Conservation (phyloP, 768 basidiomycete genomes). For the Kondoa subrosea region DNA sequence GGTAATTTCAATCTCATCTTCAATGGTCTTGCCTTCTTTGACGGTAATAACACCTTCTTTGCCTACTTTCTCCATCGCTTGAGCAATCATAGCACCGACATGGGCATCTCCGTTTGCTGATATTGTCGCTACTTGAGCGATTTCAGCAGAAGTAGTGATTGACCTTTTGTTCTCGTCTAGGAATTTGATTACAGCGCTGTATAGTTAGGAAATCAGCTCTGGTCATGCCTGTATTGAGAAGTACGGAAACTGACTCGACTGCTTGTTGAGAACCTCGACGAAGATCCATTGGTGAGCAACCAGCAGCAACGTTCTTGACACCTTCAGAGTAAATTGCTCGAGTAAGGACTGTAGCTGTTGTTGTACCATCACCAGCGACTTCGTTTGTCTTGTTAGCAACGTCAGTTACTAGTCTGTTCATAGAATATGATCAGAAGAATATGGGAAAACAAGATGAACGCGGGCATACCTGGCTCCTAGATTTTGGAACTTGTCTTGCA, state of each 20-base stretch:
- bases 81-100: constrained; percentile 84
- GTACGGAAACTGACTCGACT: constrained; percentile 41
- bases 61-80: constrained; percentile 98
- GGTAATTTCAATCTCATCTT: constrained; percentile 97
- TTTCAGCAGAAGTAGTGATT: constrained; percentile 93
- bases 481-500: constrained; percentile 98
- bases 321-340: constrained; percentile 96
- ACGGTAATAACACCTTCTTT: constrained; percentile 99
- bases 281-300: constrained; percentile 99
- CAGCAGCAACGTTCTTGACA: constrained; percentile 96
- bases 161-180: constrained; percentile 73
- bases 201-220: no score
- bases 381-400: constrained; percentile 69
- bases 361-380: constrained; percentile 91
- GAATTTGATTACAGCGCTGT: constrained; percentile 66
- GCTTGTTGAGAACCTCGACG: constrained; percentile 94
- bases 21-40: constrained; percentile 94
- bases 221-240: no score
- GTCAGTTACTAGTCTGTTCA: constrained; percentile 66
- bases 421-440: neutral
- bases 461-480: constrained; percentile 34
- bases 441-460: neutral
- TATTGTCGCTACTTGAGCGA: constrained; percentile 88
- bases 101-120: constrained; percentile 63
- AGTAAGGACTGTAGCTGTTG: constrained; percentile 89